Percentiles rank a stretch among this genome's conserved stretches.
Conservation (phyloP, 306 rosid species). For the Rosa lucieae region DNA sequence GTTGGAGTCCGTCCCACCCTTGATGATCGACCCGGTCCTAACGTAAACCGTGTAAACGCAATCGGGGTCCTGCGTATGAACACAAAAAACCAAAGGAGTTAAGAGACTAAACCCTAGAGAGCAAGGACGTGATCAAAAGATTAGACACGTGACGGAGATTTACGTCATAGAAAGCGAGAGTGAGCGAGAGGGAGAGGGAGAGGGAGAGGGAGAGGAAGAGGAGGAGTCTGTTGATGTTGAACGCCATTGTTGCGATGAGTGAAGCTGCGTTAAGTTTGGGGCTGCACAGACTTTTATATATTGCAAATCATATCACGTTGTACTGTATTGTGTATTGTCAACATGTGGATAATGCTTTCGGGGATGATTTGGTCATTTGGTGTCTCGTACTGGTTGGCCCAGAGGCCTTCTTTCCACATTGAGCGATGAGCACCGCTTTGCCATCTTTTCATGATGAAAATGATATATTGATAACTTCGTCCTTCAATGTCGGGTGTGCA, state of each 20-base stretch:
- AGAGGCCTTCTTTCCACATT: neutral
- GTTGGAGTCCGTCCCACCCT: conserved; percentile 77
- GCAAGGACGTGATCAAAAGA: neutral
- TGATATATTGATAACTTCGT: neutral
- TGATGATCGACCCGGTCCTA: conserved; percentile 66
- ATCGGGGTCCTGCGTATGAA: conserved; percentile 55
- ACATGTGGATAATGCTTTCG: neutral
- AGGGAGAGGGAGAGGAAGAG: conserved; percentile 21
- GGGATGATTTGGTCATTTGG: neutral
- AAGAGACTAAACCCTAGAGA: neutral
- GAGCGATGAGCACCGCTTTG: neutral
- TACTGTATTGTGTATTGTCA: neutral
- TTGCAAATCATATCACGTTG: neutral
- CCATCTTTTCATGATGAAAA: neutral
- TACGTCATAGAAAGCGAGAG: conserved; percentile 22
- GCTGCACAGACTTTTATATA: neutral
- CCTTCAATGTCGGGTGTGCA: no score
- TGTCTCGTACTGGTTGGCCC: neutral
- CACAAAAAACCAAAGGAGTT: neutral
- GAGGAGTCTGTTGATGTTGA: conserved; percentile 3
- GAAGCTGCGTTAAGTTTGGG: conserved; percentile 7
- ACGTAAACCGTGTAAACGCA: conserved; percentile 68
- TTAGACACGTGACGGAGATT: neutral
- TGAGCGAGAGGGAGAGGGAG: conserved; percentile 30
- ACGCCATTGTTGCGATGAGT: conserved; percentile 36